phyloP scores from a whole-genome alignment of 345 rosid species.

The Nephelium lappaceum region DNA sequence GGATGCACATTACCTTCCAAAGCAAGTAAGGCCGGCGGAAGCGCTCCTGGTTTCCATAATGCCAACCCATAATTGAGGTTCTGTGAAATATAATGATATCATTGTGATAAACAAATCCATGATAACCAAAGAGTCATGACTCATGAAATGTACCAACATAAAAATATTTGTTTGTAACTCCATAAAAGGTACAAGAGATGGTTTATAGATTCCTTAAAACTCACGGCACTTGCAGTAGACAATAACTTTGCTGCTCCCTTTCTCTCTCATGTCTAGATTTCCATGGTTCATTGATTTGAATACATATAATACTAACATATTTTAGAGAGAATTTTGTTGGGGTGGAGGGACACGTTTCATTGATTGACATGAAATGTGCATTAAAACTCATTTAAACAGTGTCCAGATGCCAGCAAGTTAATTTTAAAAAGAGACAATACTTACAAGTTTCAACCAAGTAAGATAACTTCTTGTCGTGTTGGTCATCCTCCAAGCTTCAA shows the following conservation, averaged over 20 bases:
- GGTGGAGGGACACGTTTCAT: no score
- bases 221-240: background rate
- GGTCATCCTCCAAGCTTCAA: constrained; percentile 79
- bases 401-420: background rate
- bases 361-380: background rate
- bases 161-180: background rate
- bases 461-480: constrained; percentile 67
- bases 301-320: no score
- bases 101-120: background rate
- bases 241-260: background rate
- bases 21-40: constrained; percentile 77
- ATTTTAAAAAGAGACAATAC: constrained; percentile 25
- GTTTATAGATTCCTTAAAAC: background rate
- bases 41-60: constrained; percentile 85
- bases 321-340: no score
- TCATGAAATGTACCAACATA: background rate
- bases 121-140: background rate
- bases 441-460: constrained; percentile 72
- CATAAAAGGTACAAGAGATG: background rate
- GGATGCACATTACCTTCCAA: constrained; percentile 71
- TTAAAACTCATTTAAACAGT: background rate
- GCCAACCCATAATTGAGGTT: constrained; percentile 63
- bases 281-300: background rate
- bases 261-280: background rate
- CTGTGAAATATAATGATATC: constrained; percentile 38